Percentiles rank a stretch among this genome's conserved stretches.
phyloP scores from a whole-genome alignment of 345 rosid species.

The Dimocarpus longan region DNA sequence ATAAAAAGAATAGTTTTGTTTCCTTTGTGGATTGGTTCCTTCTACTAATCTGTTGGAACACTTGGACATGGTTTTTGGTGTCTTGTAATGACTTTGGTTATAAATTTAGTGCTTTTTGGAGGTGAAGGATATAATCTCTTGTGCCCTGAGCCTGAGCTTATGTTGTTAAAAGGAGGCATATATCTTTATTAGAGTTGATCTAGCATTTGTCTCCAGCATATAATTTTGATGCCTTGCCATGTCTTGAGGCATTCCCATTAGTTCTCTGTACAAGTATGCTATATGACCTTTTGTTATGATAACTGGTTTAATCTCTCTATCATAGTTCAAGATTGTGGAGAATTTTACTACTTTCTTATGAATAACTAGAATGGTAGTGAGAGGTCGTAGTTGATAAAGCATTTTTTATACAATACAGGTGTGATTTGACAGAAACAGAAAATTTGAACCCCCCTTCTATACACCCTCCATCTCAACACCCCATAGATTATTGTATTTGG shows the following conservation, averaged over 20 bases:
- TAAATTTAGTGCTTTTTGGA: background rate
- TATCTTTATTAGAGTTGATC: background rate
- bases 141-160: constrained; percentile 4
- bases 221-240: background rate
- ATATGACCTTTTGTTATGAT: too few species aligned
- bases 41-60: background rate
- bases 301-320: too few species aligned
- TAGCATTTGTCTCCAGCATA: background rate
- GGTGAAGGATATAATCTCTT: background rate
- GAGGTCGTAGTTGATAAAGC: too few species aligned
- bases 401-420: background rate
- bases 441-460: background rate
- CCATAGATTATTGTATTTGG: background rate
- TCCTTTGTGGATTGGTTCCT: background rate
- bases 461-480: too few species aligned
- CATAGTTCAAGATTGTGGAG: too few species aligned
- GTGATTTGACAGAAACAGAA: background rate
- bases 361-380: too few species aligned
- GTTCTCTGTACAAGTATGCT: background rate
- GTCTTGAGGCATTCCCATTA: background rate
- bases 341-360: too few species aligned
- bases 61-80: background rate
- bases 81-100: background rate
- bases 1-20: background rate
- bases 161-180: background rate